Conservation (phyloP, 75 land plant species). For the Cunninghamia lanceolata region DNA sequence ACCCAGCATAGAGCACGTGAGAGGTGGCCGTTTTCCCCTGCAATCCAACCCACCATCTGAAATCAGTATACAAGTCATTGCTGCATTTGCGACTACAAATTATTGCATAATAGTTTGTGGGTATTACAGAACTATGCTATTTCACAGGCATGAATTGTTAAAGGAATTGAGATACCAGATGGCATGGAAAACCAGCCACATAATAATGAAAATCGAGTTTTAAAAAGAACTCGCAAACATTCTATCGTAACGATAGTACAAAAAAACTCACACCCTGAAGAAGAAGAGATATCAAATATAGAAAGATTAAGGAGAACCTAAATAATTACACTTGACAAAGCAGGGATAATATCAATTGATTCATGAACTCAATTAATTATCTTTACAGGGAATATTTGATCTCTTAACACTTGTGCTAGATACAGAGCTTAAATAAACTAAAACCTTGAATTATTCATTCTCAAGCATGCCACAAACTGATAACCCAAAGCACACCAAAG, state of each 20-base stretch:
- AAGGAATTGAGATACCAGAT: neutral
- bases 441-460: neutral
- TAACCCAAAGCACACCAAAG: neutral
- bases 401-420: no score
- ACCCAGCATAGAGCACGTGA: conserved; percentile 23
- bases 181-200: neutral
- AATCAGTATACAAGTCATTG: neutral
- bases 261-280: neutral
- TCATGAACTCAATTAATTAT: neutral
- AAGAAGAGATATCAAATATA: neutral
- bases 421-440: neutral
- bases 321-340: neutral
- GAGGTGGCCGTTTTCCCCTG: conserved; percentile 28
- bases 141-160: neutral
- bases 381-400: neutral
- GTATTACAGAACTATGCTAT: neutral
- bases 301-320: neutral
- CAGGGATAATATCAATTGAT: neutral
- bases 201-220: neutral
- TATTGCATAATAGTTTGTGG: neutral
- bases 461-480: neutral
- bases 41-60: conserved; percentile 5
- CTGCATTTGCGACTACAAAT: neutral
- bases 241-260: neutral
- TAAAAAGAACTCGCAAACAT: no score